phyloP scores from a whole-genome alignment of 345 rosid species.

The Populus alba region DNA sequence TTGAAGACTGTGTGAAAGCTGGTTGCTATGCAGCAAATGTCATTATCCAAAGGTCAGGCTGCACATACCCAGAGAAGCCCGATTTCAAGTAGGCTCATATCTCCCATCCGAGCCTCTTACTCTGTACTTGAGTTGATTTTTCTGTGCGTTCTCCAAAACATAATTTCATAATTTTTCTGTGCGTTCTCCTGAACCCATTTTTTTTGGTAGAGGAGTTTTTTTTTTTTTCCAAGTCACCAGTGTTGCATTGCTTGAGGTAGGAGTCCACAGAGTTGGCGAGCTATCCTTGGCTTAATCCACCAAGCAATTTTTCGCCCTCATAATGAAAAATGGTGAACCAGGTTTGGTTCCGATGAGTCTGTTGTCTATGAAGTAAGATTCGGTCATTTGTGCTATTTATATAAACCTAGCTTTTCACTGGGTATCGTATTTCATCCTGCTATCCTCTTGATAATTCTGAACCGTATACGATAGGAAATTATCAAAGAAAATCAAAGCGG shows the following conservation, averaged over 20 bases:
- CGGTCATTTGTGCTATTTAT: background rate
- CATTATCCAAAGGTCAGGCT: constrained; percentile 90
- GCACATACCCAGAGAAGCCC: constrained; percentile 77
- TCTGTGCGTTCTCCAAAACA: background rate
- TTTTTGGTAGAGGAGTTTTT: constrained; percentile 9
- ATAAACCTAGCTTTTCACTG: background rate
- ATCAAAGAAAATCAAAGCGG: too few relatives aligned
- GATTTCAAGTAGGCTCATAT: constrained; percentile 32
- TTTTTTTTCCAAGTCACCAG: background rate
- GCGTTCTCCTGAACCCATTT: constrained; percentile 15
- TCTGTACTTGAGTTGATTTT: background rate
- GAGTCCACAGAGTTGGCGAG: background rate
- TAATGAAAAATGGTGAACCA: background rate
- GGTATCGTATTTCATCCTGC: background rate
- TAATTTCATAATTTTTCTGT: background rate
- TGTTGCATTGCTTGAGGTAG: background rate
- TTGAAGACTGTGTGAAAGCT: constrained; percentile 75
- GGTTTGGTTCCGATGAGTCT: constrained; percentile 2
- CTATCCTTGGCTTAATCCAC: background rate
- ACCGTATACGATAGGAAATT: background rate
- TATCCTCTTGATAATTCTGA: background rate
- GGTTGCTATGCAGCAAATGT: constrained; percentile 82
- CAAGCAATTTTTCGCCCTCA: background rate
- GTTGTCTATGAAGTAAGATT: too few relatives aligned
- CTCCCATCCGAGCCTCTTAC: background rate